A percentile compares a stretch with the other conserved stretches of the same genome.
Evolutionary conservation across 73 alveolate genomes (phyloP).

Genomic region (Diophrys sp.): DNA sequence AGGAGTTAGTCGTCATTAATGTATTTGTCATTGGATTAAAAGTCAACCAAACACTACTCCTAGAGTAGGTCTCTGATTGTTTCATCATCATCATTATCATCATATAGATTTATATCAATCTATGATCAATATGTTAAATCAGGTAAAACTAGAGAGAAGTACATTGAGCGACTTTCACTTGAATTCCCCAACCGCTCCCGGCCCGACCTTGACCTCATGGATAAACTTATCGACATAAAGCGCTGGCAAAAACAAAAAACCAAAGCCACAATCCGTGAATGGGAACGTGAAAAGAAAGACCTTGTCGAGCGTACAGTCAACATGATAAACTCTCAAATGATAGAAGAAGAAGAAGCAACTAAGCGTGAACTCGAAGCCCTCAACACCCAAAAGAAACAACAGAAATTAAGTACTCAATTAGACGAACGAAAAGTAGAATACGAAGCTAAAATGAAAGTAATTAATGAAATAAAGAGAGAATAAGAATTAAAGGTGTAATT

Average conservation of each 20-base stretch:
- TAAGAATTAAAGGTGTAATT: slow-evolving; percentile 38
- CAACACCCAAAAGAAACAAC: slow-evolving; percentile 26
- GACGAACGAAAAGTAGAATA: slow-evolving; percentile 54
- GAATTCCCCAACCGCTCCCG: slow-evolving; percentile 45
- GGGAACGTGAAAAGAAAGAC: slow-evolving; percentile 58
- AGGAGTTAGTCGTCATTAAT: not conserved
- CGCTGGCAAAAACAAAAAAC: slow-evolving; percentile 50
- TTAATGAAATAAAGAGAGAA: slow-evolving; percentile 48
- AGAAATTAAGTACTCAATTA: slow-evolving; percentile 19
- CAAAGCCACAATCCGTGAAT: slow-evolving; percentile 62
- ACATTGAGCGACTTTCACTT: slow-evolving; percentile 41
- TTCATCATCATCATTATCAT: slow-evolving; percentile 23
- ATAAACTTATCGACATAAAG: slow-evolving; percentile 37
- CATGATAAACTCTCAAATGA: slow-evolving; percentile 48
- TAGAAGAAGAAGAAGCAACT: slow-evolving; percentile 31
- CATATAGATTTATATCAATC: slow-evolving; percentile 13
- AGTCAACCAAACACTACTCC: too few relatives aligned
- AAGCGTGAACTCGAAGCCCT: slow-evolving; percentile 34
- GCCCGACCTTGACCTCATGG: slow-evolving; percentile 37
- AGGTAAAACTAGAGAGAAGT: slow-evolving; percentile 46
- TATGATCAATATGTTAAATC: slow-evolving; percentile 30
- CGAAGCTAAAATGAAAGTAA: slow-evolving; percentile 50
- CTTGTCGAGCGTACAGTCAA: slow-evolving; percentile 51
- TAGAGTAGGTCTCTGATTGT: too few relatives aligned
- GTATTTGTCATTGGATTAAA: not conserved